Conservation (phyloP, 106 monocot species). For the Xerophyta viscosa region DNA sequence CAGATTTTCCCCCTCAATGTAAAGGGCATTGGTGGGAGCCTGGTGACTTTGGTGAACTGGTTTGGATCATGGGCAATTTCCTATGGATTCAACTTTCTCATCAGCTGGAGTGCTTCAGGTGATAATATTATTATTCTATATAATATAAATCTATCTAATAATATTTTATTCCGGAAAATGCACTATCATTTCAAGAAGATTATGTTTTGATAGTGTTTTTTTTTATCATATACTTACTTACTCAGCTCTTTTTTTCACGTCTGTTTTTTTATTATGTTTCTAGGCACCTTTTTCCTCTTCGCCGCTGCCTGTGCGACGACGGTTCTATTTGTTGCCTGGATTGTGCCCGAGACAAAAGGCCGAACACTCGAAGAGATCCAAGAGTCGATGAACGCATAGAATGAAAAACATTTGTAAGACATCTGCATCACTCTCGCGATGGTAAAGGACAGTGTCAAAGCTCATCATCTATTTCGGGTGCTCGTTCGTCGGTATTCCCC, state of each 20-base stretch:
- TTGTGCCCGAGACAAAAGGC: constrained; percentile 13
- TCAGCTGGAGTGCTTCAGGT: constrained; percentile 28
- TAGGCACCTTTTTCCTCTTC: constrained; percentile 64
- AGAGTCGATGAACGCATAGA: not conserved
- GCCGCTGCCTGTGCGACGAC: constrained; percentile 37
- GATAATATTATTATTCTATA: too few relatives aligned
- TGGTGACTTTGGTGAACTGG: constrained; percentile 25
- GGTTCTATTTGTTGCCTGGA: constrained; percentile 12
- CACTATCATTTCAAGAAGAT: too few relatives aligned
- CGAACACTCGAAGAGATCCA: constrained; percentile 14
- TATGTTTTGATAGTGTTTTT: too few relatives aligned
- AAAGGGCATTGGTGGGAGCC: constrained; percentile 46
- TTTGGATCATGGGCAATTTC: constrained; percentile 27
- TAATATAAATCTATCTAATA: too few relatives aligned
- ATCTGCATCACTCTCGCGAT: too few relatives aligned
- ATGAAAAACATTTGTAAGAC: not conserved
- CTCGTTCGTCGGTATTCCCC: too few relatives aligned
- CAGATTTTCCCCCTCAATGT: constrained; percentile 50
- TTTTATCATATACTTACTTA: too few relatives aligned
- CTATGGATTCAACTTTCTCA: constrained; percentile 20
- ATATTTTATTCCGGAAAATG: too few relatives aligned
- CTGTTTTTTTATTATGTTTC: constrained; percentile 3
- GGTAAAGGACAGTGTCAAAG: too few relatives aligned
- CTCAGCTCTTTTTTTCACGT: too few relatives aligned
- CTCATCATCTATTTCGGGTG: too few relatives aligned